Percentiles rank a stretch among this genome's conserved stretches.
phyloP scores from a whole-genome alignment of 2,329 filamentous ascomycete genomes.

The Hirsutella thompsonii region DNA sequence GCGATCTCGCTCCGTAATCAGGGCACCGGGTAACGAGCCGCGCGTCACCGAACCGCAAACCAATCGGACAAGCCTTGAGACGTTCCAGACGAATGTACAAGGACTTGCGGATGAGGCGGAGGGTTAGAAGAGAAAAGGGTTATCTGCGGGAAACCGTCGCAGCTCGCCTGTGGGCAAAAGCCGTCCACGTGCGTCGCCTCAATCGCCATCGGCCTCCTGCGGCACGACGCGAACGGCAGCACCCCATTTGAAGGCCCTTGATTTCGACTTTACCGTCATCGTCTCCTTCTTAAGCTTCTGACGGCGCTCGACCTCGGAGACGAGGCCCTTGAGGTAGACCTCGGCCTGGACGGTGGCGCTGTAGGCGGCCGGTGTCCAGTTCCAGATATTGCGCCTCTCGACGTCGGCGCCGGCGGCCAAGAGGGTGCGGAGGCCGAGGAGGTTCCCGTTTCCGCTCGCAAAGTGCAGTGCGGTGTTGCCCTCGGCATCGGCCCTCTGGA shows the following conservation, averaged over 20 bases:
- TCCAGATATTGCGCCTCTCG: conserved; percentile 58
- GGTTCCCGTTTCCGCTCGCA: conserved; percentile 68
- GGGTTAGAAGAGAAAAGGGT: too few species aligned
- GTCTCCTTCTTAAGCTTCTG: conserved; percentile 23
- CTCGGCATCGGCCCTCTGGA: conserved; percentile 48
- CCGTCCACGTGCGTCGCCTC: background rate
- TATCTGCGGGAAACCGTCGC: background rate
- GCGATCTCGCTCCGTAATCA: too few species aligned
- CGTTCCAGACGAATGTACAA: too few species aligned
- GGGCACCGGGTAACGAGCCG: too few species aligned
- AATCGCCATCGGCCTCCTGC: conserved; percentile 20
- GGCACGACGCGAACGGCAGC: conserved; percentile 31
- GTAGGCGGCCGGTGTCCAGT: conserved; percentile 76
- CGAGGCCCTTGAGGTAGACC: conserved; percentile 68
- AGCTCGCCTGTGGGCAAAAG: background rate
- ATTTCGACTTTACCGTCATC: conserved; percentile 11
- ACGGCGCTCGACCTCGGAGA: conserved; percentile 57
- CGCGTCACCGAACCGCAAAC: too few species aligned
- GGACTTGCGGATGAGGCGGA: too few species aligned
- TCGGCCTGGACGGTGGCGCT: conserved; percentile 72
- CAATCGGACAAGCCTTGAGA: too few species aligned
- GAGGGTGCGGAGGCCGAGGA: conserved; percentile 64
- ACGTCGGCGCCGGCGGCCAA: conserved; percentile 69
- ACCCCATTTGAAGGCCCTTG: conserved; percentile 22
- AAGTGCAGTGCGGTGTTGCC: conserved; percentile 87